Evolutionary conservation across 305 asterid genomes (phyloP).

Genomic region (Withania somnifera): DNA sequence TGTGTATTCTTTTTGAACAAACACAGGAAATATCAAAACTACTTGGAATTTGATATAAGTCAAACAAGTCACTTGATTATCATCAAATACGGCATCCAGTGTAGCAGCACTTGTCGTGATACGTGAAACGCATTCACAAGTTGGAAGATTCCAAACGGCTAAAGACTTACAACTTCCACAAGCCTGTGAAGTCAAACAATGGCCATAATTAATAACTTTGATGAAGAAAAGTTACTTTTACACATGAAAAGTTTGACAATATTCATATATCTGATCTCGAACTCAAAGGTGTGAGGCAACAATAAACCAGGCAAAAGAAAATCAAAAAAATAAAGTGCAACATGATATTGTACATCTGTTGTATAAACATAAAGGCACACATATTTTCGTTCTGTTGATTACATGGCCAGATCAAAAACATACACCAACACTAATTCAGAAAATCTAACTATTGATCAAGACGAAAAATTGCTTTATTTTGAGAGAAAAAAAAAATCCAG

Average conservation of each 20-base stretch:
- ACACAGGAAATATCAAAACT: neutral
- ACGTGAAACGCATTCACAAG: too few relatives aligned
- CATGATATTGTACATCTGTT: neutral
- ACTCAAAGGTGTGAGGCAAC: neutral
- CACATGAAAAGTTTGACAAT: neutral
- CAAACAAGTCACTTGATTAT: constrained; percentile 52
- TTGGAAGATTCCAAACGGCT: too few relatives aligned
- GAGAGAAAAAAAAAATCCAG: too few relatives aligned
- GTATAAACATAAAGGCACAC: neutral
- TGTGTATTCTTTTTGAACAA: neutral
- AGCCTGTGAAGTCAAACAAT: constrained; percentile 30
- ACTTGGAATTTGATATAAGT: constrained; percentile 1
- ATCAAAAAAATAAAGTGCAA: neutral
- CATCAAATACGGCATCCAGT: constrained; percentile 70
- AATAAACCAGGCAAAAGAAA: neutral
- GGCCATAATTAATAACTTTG: neutral
- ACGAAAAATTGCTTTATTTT: neutral
- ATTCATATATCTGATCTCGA: neutral
- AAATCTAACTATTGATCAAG: neutral
- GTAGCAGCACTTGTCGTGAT: constrained; percentile 2
- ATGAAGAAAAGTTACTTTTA: neutral
- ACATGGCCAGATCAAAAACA: too few relatives aligned
- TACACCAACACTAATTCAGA: neutral
- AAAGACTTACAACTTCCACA: neutral
- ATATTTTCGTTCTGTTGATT: neutral